phyloP scores from a whole-genome alignment of 768 basidiomycete species.

The Tylopilus felleus region DNA sequence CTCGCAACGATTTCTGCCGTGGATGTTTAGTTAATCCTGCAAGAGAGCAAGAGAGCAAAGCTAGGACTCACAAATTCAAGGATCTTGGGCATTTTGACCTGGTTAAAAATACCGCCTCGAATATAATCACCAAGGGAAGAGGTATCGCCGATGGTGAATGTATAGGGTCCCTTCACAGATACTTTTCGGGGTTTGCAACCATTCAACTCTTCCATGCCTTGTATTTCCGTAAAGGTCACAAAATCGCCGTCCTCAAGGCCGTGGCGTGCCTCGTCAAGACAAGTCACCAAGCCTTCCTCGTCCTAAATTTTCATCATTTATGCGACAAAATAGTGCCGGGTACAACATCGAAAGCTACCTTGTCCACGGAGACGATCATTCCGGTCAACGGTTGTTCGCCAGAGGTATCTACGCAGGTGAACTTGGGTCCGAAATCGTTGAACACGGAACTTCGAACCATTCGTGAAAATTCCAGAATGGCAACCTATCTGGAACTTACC shows the following conservation, averaged over 20 bases:
- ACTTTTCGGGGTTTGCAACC: slow-evolving; percentile 89
- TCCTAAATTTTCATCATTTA: slow-evolving; percentile 45
- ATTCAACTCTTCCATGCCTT: slow-evolving; percentile 92
- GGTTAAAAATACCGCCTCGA: slow-evolving; percentile 90
- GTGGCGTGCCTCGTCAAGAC: slow-evolving; percentile 94
- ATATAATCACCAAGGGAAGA: slow-evolving; percentile 72
- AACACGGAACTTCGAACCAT: slow-evolving; percentile 68
- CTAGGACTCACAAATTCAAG: slow-evolving; percentile 77
- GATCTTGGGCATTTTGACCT: slow-evolving; percentile 98
- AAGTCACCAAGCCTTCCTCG: slow-evolving; percentile 89
- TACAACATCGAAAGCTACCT: slow-evolving; percentile 43
- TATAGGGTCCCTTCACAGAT: slow-evolving; percentile 94
- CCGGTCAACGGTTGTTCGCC: slow-evolving; percentile 91
- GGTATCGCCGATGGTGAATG: slow-evolving; percentile 94
- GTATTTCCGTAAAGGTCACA: slow-evolving; percentile 93
- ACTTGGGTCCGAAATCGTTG: slow-evolving; percentile 94
- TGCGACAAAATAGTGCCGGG: background rate
- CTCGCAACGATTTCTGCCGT: slow-evolving; percentile 84
- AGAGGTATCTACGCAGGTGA: slow-evolving; percentile 96
- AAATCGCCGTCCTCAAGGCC: slow-evolving; percentile 99
- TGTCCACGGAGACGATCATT: slow-evolving; percentile 93
- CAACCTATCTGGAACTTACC: slow-evolving; percentile 45
- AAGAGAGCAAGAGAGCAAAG: background rate
- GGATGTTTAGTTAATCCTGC: slow-evolving; percentile 2
- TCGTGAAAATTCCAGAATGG: background rate